phyloP scores from a whole-genome alignment of 2,329 filamentous ascomycete species.

The Fusarium newnesense region DNA sequence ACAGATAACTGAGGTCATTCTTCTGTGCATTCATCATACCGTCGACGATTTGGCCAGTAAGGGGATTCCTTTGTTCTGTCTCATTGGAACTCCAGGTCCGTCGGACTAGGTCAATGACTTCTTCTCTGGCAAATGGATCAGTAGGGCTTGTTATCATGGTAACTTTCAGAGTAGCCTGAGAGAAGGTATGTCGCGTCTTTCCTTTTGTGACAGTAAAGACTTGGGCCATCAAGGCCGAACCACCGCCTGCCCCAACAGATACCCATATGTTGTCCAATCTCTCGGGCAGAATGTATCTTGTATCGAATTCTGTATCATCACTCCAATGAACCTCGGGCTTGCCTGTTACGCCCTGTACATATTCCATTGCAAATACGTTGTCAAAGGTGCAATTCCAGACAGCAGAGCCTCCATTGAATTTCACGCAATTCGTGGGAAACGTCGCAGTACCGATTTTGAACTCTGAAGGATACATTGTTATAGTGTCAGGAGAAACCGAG shows the following conservation, averaged over 20 bases:
- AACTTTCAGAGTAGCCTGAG: background rate
- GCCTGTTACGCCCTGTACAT: background rate
- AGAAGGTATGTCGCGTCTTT: constrained; percentile 15
- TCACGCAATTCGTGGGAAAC: background rate
- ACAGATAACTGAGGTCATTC: constrained; percentile 2
- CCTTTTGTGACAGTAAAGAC: constrained; percentile 30
- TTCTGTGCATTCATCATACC: constrained; percentile 24
- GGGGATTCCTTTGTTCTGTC: background rate
- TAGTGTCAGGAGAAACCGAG: constrained; percentile 20
- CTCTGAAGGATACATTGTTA: background rate
- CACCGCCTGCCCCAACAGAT: constrained; percentile 19
- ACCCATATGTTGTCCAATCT: constrained; percentile 31
- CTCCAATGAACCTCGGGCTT: constrained; percentile 30
- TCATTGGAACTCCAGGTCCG: constrained; percentile 19
- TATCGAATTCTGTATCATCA: constrained; percentile 3
- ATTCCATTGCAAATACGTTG: background rate
- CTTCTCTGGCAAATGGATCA: background rate
- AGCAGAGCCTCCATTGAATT: background rate
- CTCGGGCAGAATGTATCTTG: constrained; percentile 22
- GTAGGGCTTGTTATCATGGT: constrained; percentile 22
- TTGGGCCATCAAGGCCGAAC: constrained; percentile 26
- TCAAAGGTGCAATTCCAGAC: constrained; percentile 32
- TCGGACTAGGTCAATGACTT: constrained; percentile 12
- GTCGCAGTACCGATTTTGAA: background rate
- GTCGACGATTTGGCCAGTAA: background rate